Percentiles rank a stretch among this genome's conserved stretches.
These are phyloP conservation scores for Epithemia pelagica DNA, from an alignment of 108 stramenopile genomes.

Conservation along the genomic window DNA sequence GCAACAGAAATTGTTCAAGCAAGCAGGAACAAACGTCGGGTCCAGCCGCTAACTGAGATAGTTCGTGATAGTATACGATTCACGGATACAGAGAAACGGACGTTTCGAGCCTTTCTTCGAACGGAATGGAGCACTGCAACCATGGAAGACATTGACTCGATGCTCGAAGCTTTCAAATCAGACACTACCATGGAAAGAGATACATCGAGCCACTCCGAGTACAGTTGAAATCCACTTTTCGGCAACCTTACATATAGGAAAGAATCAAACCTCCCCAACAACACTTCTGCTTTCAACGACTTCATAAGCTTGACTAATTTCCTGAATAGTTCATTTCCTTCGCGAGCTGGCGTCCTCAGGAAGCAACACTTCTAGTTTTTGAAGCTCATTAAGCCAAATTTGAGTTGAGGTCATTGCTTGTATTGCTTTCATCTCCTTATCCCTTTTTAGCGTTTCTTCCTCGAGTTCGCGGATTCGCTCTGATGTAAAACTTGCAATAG, in stretches of 20 bases:
- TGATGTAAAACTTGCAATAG: slow-evolving; percentile 64
- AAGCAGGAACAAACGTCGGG: slow-evolving; percentile 42
- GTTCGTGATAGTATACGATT: slow-evolving; percentile 17
- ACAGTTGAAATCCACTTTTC: no score
- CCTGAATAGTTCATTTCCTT: no score
- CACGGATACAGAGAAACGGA: not conserved
- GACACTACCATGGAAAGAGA: no score
- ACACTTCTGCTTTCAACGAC: no score
- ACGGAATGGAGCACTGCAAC: slow-evolving; percentile 1
- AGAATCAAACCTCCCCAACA: no score
- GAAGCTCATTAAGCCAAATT: slow-evolving; percentile 78
- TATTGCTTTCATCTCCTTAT: slow-evolving; percentile 45
- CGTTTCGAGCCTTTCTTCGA: not conserved
- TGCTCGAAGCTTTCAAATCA: not conserved
- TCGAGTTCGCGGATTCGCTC: slow-evolving; percentile 66
- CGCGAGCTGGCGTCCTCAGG: no score
- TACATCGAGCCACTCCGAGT: no score
- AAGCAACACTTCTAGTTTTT: slow-evolving; percentile 54
- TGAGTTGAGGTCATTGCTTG: slow-evolving; percentile 45
- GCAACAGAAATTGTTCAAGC: slow-evolving; percentile 60
- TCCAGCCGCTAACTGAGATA: slow-evolving; percentile 49
- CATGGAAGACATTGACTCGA: slow-evolving; percentile 1
- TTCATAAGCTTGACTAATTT: no score
- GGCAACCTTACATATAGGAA: not conserved
- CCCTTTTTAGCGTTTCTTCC: slow-evolving; percentile 53